These are phyloP conservation scores for Jacaranda copaia DNA, from an alignment of 257 asterid genomes.

Conservation along the genomic window DNA sequence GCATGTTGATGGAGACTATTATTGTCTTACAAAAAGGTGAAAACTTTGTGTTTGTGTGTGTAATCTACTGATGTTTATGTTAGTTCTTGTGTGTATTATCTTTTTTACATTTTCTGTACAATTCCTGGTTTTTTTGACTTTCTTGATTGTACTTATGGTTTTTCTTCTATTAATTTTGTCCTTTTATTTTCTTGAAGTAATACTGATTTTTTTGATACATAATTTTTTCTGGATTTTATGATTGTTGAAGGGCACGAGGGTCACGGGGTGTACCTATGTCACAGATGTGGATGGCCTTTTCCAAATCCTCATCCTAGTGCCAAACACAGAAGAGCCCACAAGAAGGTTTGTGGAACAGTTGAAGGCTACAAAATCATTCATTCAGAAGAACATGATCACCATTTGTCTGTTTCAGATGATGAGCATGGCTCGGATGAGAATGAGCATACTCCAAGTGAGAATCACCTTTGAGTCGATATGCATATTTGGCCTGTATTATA, in stretches of 20 bases:
- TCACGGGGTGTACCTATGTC: slow-evolving; percentile 72
- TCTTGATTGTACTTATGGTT: slow-evolving; percentile 19
- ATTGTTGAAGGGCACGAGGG: slow-evolving; percentile 64
- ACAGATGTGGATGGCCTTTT: slow-evolving; percentile 94
- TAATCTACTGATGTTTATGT: neutral
- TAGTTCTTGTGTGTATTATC: neutral
- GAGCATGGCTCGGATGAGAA: slow-evolving; percentile 69
- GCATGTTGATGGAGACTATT: too few species aligned
- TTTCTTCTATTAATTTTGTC: slow-evolving; percentile 19
- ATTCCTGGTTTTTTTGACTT: slow-evolving; percentile 20
- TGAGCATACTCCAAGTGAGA: slow-evolving; percentile 64
- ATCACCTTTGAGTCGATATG: slow-evolving; percentile 30
- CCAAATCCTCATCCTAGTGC: slow-evolving; percentile 94
- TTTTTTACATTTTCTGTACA: neutral
- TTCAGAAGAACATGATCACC: slow-evolving; percentile 46
- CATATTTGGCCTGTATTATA: slow-evolving; percentile 17
- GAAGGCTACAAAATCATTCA: slow-evolving; percentile 66
- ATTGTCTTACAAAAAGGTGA: neutral
- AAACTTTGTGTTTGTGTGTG: neutral
- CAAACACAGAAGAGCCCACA: slow-evolving; percentile 89
- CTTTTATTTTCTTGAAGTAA: slow-evolving; percentile 18
- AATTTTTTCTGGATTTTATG: slow-evolving; percentile 20
- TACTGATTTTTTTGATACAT: neutral
- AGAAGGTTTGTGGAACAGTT: slow-evolving; percentile 75
- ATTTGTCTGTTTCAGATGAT: slow-evolving; percentile 55